phyloP scores from a whole-genome alignment of 2,329 filamentous ascomycete species.

The Microcyclosporella mali region DNA sequence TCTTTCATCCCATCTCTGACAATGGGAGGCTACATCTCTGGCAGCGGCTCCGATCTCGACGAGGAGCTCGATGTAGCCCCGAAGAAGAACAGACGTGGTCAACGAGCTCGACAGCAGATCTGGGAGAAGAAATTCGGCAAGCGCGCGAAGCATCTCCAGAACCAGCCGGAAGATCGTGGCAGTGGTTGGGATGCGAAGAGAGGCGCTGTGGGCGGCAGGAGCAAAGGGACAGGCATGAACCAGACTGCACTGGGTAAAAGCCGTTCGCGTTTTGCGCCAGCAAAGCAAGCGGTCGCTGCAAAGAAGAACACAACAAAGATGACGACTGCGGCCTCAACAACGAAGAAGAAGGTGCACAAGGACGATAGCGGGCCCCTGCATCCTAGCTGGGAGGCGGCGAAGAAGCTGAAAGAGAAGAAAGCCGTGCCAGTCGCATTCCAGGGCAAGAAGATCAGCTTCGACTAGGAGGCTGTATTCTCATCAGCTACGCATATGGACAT shows the following conservation, averaged over 20 bases:
- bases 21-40: constrained; percentile 70
- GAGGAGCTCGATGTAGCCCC: constrained; percentile 45
- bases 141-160: constrained; percentile 60
- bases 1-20: constrained; percentile 70
- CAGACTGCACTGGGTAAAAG: constrained; percentile 11
- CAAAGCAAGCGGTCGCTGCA: not conserved
- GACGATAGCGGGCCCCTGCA: constrained; percentile 52
- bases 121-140: constrained; percentile 74
- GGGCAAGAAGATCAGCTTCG: constrained; percentile 59
- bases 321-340: not conserved
- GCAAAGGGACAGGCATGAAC: constrained; percentile 17
- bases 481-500: too few species aligned
- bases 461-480: constrained; percentile 34
- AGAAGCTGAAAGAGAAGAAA: constrained; percentile 51
- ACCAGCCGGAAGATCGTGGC: constrained; percentile 39
- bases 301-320: constrained; percentile 10
- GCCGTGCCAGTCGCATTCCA: constrained; percentile 42
- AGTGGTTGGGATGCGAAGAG: constrained; percentile 54
- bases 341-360: constrained; percentile 27
- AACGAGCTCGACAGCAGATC: constrained; percentile 70
- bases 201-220: constrained; percentile 41
- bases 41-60: constrained; percentile 67
- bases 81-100: constrained; percentile 69
- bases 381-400: constrained; percentile 60
- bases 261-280: not conserved